phyloP scores from a whole-genome alignment of 805 yeast genomes.

The Wickerhamomyces kurtzmanii region DNA sequence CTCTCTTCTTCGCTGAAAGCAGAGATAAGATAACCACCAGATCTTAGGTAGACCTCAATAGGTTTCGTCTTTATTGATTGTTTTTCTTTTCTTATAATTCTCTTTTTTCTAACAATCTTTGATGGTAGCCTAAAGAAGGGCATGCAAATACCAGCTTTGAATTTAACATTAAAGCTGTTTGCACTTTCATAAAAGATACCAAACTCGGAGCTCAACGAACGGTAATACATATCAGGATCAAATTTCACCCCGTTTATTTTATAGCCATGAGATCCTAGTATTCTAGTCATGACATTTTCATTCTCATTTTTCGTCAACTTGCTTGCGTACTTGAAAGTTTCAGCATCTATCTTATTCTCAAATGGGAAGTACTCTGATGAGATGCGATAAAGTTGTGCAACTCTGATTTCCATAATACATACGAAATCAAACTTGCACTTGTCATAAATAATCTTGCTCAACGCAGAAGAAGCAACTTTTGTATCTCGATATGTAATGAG shows the following conservation, averaged over 20 bases:
- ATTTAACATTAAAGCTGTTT: slow-evolving; percentile 18
- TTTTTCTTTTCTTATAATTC: slow-evolving; percentile 10
- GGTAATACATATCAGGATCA: slow-evolving; percentile 29
- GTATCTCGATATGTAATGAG: slow-evolving; percentile 27
- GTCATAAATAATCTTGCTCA: slow-evolving; percentile 27
- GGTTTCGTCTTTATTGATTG: slow-evolving; percentile 4
- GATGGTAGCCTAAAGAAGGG: slow-evolving; percentile 38
- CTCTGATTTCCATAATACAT: slow-evolving; percentile 40
- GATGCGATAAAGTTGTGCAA: slow-evolving; percentile 35
- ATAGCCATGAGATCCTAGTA: slow-evolving; percentile 33
- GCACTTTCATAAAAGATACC: slow-evolving; percentile 34
- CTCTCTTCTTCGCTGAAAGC: slow-evolving; percentile 27
- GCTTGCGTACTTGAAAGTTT: slow-evolving; percentile 27
- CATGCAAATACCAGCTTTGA: slow-evolving; percentile 40
- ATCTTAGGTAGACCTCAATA: slow-evolving; percentile 34
- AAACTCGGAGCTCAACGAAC: slow-evolving; percentile 39
- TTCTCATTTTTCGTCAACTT: slow-evolving; percentile 26
- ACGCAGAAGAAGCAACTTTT: slow-evolving; percentile 29
- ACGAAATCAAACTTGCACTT: slow-evolving; percentile 30
- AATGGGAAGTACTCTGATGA: slow-evolving; percentile 32
- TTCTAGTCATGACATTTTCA: slow-evolving; percentile 31
- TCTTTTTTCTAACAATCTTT: slow-evolving; percentile 30
- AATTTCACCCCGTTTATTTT: slow-evolving; percentile 14
- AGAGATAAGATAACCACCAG: slow-evolving; percentile 44
- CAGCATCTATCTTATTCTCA: slow-evolving; percentile 33